Evolutionary conservation across 148 eudicot genomes (phyloP), one percentile per base, ranked within the genome.

Genomic region (Pharnaceum exiguum): DNA sequence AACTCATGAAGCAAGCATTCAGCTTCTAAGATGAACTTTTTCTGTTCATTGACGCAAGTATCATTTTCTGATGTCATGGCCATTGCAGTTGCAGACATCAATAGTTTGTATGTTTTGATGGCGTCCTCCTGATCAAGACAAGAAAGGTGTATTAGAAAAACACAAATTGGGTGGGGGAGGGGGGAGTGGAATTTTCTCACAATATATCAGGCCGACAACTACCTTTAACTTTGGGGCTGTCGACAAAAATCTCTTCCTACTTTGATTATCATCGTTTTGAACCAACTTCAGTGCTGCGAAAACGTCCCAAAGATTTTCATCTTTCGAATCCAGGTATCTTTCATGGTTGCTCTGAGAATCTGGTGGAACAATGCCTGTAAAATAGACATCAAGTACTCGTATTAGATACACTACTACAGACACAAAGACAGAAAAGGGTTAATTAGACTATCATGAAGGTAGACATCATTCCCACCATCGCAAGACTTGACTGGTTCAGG

Each of bases 1-100:
- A 71, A 64, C 55, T 71, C 75, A 44, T 59, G 55, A 59, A 71
- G 70, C 54, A 71, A 18, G 53, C 47, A 27, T 7, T 64, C 70
- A 58, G 65, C 52, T 43, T 64, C 49, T 28, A 38, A 15, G 19
- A 45, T 46, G 52, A 28, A 48, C 17, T 15, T 25, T 18, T 40
- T 51, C 29, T 29, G 6, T 28, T 51, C 65, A 7, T 64, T 55
- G 44, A 53, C 19, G 18, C 55, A 10, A n/a, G 28, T n/a, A 51
- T 51, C 26, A 19, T 22, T 46, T 22, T 53, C 51, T 18, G 40
- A 31, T 21, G 28, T 9, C 35, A 26, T 39, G 23, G 48, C 50
- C 38, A 26, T 42, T 17, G 51, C 47, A 0, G 30, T 44, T 19
- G 40, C n/a, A n/a, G n/a, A n/a, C n/a, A n/a, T 45, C 61, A 71